Base-by-base conservation (phyloP, 169 alveolate species). In the Cryptosporidium ubiquitum region DNA sequence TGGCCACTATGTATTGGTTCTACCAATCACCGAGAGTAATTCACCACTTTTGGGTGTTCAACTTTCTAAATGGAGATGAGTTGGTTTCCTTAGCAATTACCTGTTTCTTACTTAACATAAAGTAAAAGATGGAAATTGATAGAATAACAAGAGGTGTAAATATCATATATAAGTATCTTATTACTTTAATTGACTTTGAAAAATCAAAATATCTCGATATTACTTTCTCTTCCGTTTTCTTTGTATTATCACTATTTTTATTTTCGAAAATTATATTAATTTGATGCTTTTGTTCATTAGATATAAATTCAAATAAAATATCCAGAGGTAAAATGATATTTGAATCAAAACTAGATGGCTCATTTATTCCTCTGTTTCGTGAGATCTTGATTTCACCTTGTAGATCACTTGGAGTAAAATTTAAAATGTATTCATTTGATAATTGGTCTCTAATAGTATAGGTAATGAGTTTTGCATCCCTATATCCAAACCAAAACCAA, bases 401-500 rank as follows among this genome's bases (percentile, higher is more conserved):
- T 18, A 61, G n/a, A 23, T 61, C 20, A 47, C 61, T 44, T 60
- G 42, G n/a, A 61, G 51, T 42, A 66, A 42, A 79, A 16, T 64
- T 23, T 1, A 79, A 75, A 2, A 42, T 31, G 23, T 79, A 79
- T 31, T 61, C 58, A 20, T 79, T 68, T 2, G 79, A 64, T 44
- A 20, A 5, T 5, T 20, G 33, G 44, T 35, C 10, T 64, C 44
- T 64, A 20, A 79, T 61, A 4, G 74, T 57, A 20, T 37, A 61
- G 37, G 79, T 79, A 23, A 52, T 26, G 5, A 79, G 74, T 14
- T 44, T 49, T 7, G 89, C 40, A 44, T 79, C 47, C 10, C 16
- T 18, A 66, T 58, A 42, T 26, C 89, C 89, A 12, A 79, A 79
- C 89, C 89, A 79, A 79, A 79, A 79, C 6, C 20, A 23, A 16